Evolutionary conservation across 1,284 basidiomycete genomes (phyloP).

Genomic region (Cystobasidium slooffiae): DNA sequence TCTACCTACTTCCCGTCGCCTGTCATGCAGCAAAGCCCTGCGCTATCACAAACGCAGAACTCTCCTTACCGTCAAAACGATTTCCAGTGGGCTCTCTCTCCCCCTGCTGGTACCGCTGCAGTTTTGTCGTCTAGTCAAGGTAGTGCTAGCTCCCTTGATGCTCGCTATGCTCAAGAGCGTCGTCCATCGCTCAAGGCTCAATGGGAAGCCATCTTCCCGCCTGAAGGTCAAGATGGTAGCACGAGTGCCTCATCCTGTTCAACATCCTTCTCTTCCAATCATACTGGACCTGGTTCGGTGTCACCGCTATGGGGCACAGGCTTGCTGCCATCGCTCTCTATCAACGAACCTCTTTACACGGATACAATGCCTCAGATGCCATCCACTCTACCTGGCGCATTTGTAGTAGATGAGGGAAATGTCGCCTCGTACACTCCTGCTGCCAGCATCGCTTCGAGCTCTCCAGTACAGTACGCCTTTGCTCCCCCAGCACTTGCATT

Average conservation of each 20-base stretch:
- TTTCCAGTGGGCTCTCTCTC: background rate
- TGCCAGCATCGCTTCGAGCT: background rate
- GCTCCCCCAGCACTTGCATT: conserved; percentile 1
- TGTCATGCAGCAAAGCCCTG: background rate
- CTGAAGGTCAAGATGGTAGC: background rate
- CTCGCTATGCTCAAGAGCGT: conserved; percentile 3
- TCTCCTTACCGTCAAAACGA: background rate
- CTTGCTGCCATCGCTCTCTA: conserved; percentile 14
- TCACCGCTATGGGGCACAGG: conserved; percentile 16
- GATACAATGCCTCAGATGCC: background rate
- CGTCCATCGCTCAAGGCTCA: conserved; percentile 1
- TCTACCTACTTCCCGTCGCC: background rate
- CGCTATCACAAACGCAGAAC: background rate
- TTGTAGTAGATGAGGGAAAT: background rate
- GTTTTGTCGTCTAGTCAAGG: background rate
- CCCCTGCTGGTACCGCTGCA: background rate
- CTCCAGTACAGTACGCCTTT: background rate
- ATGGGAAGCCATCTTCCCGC: conserved; percentile 23
- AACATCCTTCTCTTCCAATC: background rate
- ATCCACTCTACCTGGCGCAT: background rate
- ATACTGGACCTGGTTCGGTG: background rate
- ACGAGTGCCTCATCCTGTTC: conserved; percentile 7
- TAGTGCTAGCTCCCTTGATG: conserved; percentile 9
- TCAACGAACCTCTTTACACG: conserved; percentile 1
- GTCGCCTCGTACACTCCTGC: background rate